Evolutionary conservation across 192 early-diverging fungal species (phyloP), one percentile per base, ranked within the genome.

Genomic region (Mortierella alpina): DNA sequence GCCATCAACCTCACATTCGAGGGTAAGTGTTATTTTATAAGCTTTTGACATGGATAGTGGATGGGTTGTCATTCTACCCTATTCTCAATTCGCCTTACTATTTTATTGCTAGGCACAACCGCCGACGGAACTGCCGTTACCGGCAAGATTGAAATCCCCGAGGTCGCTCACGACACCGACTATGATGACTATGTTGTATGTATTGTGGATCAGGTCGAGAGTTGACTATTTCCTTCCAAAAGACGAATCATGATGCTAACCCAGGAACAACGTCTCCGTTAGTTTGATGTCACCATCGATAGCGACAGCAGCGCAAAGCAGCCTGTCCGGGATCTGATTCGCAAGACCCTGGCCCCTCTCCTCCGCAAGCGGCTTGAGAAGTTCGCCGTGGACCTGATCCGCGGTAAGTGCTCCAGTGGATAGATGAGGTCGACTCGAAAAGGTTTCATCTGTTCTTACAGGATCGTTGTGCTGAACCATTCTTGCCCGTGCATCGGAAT

Each of bases 81-180:
- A 51, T 42, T 63, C 22, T 45, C 8, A 48, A 23, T 10, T 52
- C 44, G 7, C 13, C 50, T 5, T 50, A 48, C 14, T 73, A 51
- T 41, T 23, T 41, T 48, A 10, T 6, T 20, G 63, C 22, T 54
- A 91, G 90, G 88, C 39, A 76, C 76, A 55, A 72, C 85, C 23
- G 55, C 87, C 8, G 87, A 90, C 72, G 95, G 90, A 42, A 90
- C 83, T 18, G 77, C 83, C 49, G 91, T 86, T 17, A 77, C 84
- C 42, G 97, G 97, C 5, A 92, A 85, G 48, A 94, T 99, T 72
- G 83, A 88, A 18, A 89, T 97, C 55, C 95, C 95, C 9, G 97
- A 99, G 74, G 92, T 95, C 48, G 93, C 95, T 50, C 95, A 99
- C 78, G 96, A 97, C 82, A 95, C 93, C 6, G 92, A 95, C 5